phyloP scores from a whole-genome alignment of 2,329 filamentous ascomycete genomes.

The Trichoderma atroviride region DNA sequence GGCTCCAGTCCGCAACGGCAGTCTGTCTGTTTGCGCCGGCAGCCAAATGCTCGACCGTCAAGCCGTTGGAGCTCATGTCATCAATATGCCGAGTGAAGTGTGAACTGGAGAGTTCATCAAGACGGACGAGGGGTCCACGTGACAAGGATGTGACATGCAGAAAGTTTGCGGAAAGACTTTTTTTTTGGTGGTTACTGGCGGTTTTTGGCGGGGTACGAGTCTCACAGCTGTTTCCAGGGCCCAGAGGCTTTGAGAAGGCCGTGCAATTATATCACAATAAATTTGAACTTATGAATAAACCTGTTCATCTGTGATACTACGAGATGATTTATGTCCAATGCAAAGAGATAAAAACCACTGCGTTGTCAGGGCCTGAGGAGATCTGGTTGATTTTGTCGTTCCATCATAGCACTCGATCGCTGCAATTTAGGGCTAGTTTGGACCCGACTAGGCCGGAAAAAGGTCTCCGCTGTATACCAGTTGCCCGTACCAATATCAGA shows the following conservation, averaged over 20 bases:
- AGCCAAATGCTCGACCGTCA: conserved; percentile 61
- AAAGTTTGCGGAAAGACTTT: conserved; percentile 17
- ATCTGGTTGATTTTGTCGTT: neutral
- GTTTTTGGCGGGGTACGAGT: conserved; percentile 3
- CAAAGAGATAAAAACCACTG: neutral
- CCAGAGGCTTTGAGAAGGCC: neutral
- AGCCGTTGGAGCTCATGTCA: conserved; percentile 37
- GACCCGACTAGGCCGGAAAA: neutral
- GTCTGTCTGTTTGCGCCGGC: conserved; percentile 90
- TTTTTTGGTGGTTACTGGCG: conserved; percentile 16
- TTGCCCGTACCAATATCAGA: conserved; percentile 5
- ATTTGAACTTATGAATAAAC: neutral
- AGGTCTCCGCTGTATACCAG: neutral
- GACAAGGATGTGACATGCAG: conserved; percentile 21
- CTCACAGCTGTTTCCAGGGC: neutral
- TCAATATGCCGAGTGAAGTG: conserved; percentile 18
- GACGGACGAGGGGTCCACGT: conserved; percentile 21
- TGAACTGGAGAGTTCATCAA: conserved; percentile 19
- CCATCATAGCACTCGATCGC: neutral
- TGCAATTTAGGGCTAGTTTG: conserved; percentile 1
- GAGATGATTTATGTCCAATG: neutral
- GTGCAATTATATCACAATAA: neutral
- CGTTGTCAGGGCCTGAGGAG: neutral
- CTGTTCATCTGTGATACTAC: neutral
- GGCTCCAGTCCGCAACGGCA: conserved; percentile 85